Percentiles rank a stretch among this genome's conserved stretches.
Conservation (phyloP, 2,329 filamentous ascomycete species). For the Aspergillus ruber region DNA sequence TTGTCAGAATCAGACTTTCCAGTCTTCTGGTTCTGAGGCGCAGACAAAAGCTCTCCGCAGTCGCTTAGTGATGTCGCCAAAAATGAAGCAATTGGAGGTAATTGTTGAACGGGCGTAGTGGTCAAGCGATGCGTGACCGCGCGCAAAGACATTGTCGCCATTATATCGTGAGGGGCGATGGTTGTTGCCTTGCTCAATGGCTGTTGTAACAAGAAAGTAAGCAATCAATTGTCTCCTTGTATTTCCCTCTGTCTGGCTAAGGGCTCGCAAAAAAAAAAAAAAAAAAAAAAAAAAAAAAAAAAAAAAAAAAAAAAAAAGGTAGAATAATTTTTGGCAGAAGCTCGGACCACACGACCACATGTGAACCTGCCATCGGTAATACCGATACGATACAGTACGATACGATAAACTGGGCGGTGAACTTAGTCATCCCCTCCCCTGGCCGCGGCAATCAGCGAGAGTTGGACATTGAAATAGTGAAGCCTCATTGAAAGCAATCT, state of each 20-base stretch:
- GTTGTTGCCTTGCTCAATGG: too few species aligned
- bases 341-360: constrained; percentile 22
- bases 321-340: constrained; percentile 7
- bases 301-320: constrained; percentile 5
- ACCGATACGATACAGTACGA: constrained; percentile 20
- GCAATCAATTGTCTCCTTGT: neutral
- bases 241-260: too few species aligned
- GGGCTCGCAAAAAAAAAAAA: constrained; percentile 2
- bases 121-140: constrained; percentile 51
- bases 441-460: constrained; percentile 15
- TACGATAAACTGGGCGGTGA: constrained; percentile 4
- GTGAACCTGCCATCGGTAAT: constrained; percentile 7
- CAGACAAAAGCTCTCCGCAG: constrained; percentile 57
- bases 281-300: constrained; percentile 7
- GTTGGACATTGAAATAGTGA: constrained; percentile 2
- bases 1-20: constrained; percentile 59
- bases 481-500: neutral
- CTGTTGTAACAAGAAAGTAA: constrained; percentile 5
- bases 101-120: constrained; percentile 63
- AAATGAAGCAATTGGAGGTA: constrained; percentile 66
- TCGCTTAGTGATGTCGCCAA: constrained; percentile 54
- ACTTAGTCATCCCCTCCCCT: constrained; percentile 13
- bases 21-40: constrained; percentile 51
- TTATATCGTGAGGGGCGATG: constrained; percentile 1
- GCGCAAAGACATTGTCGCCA: constrained; percentile 33